phyloP scores from a whole-genome alignment of 2,329 filamentous ascomycete genomes.

The Colletotrichum magnum region DNA sequence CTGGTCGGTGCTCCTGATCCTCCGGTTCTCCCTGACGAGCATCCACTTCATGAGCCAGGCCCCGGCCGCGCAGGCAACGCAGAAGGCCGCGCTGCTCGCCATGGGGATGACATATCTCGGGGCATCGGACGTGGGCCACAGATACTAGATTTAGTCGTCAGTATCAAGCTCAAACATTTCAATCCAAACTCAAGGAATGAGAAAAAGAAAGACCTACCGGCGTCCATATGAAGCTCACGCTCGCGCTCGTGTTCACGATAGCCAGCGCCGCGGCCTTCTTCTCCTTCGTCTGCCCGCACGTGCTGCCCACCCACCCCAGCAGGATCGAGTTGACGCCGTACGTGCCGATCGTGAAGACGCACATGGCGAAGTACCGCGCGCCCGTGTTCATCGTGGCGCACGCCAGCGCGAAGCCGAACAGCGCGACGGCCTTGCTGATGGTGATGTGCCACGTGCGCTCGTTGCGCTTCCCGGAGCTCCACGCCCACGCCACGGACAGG shows the following conservation, averaged over 20 bases:
- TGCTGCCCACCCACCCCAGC: constrained; percentile 52
- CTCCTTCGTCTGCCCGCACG: constrained; percentile 56
- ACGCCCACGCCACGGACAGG: constrained; percentile 52
- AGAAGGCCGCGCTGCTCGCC: constrained; percentile 41
- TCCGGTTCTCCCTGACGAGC: constrained; percentile 44
- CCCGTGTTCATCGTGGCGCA: constrained; percentile 50
- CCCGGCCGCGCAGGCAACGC: constrained; percentile 43
- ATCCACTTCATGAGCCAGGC: constrained; percentile 46
- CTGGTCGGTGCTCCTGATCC: constrained; percentile 37
- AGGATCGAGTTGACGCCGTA: constrained; percentile 52
- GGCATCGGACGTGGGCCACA: constrained; percentile 55
- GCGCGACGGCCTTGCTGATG: constrained; percentile 55
- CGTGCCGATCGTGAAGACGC: constrained; percentile 48
- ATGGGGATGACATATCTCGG: constrained; percentile 57
- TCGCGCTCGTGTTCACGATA: constrained; percentile 46
- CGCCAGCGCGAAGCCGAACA: constrained; percentile 44
- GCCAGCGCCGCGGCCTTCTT: constrained; percentile 55
- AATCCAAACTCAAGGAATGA: neutral
- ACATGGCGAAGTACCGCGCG: constrained; percentile 48
- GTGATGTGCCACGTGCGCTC: constrained; percentile 65
- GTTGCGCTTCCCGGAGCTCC: constrained; percentile 55
- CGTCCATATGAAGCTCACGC: constrained; percentile 42
- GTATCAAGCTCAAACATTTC: neutral
- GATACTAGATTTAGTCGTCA: constrained; percentile 44
- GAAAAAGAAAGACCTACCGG: constrained; percentile 9